Conservation (phyloP, 129 eudicot species). For the Arctium lappa region DNA sequence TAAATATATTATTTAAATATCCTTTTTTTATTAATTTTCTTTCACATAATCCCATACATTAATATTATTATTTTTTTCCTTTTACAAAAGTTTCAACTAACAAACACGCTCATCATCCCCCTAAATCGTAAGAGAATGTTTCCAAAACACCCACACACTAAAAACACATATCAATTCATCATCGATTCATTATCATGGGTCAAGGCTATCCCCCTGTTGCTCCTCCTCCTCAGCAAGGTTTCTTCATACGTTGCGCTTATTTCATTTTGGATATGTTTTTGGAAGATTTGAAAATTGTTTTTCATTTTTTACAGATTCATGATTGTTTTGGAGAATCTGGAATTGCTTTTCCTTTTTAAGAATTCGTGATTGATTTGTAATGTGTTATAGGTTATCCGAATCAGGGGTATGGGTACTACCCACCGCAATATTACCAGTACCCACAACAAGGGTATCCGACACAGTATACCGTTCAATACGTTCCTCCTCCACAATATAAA, state of each 20-base stretch:
- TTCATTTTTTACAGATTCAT: not conserved
- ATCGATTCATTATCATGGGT: slow-evolving; percentile 8
- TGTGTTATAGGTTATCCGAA: slow-evolving; percentile 42
- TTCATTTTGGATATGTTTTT: not conserved
- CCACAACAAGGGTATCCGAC: slow-evolving; percentile 51
- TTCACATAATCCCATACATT: not conserved
- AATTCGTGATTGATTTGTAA: not conserved
- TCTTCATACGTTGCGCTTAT: not conserved
- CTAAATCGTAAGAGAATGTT: slow-evolving; percentile 7
- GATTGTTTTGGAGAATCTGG: not conserved
- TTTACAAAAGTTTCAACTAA: not conserved
- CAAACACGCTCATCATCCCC: not conserved
- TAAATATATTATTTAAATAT: too few species aligned
- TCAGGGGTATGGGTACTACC: slow-evolving; percentile 22
- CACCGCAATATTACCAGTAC: slow-evolving; percentile 45
- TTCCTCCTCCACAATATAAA: slow-evolving; percentile 47
- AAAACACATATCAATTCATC: slow-evolving; percentile 21
- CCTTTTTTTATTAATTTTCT: too few species aligned
- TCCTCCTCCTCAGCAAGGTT: slow-evolving; percentile 29
- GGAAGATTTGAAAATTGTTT: not conserved
- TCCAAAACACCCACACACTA: slow-evolving; percentile 10
- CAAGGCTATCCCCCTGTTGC: slow-evolving; percentile 27
- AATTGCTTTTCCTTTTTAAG: not conserved
- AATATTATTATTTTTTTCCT: not conserved
- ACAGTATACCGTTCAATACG: slow-evolving; percentile 51